These are phyloP conservation scores for Sporothrix humicola DNA, from an alignment of 2,329 filamentous ascomycete genomes.

Conservation along the genomic window DNA sequence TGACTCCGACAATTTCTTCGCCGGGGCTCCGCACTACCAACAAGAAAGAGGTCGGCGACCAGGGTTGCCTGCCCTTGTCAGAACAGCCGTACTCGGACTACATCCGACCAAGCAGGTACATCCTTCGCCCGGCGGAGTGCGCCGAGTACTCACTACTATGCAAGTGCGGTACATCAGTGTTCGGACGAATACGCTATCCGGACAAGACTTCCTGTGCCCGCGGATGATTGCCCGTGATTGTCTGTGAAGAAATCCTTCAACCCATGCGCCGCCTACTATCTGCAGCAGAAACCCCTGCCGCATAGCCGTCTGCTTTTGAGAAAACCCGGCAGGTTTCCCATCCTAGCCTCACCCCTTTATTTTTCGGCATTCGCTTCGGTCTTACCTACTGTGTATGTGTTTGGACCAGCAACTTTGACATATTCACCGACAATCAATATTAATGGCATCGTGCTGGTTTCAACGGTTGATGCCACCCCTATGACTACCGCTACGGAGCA, in stretches of 20 bases:
- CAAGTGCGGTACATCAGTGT: slow-evolving; percentile 2
- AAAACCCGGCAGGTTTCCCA: not conserved
- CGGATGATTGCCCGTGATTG: not conserved
- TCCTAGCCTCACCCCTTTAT: not conserved
- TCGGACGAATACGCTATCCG: slow-evolving; percentile 17
- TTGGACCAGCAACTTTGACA: no score
- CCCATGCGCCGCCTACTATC: slow-evolving; percentile 7
- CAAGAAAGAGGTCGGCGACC: slow-evolving; percentile 15
- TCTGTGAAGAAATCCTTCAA: not conserved
- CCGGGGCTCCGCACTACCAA: not conserved
- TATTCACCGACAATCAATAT: not conserved
- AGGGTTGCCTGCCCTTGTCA: not conserved
- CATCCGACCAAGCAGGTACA: slow-evolving; percentile 8
- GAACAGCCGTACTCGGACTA: not conserved
- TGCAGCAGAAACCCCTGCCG: not conserved
- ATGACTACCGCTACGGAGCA: not conserved
- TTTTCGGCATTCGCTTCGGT: not conserved
- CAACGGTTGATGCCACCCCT: not conserved
- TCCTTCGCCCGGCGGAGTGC: slow-evolving; percentile 16
- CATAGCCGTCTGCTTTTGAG: slow-evolving; percentile 10
- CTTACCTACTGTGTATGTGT: no score
- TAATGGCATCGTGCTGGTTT: not conserved
- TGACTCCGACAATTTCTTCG: not conserved
- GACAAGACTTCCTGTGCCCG: not conserved
- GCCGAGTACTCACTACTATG: not conserved